Base-by-base conservation (phyloP, 495 filamentous ascomycete species). In the Podospora australis region DNA sequence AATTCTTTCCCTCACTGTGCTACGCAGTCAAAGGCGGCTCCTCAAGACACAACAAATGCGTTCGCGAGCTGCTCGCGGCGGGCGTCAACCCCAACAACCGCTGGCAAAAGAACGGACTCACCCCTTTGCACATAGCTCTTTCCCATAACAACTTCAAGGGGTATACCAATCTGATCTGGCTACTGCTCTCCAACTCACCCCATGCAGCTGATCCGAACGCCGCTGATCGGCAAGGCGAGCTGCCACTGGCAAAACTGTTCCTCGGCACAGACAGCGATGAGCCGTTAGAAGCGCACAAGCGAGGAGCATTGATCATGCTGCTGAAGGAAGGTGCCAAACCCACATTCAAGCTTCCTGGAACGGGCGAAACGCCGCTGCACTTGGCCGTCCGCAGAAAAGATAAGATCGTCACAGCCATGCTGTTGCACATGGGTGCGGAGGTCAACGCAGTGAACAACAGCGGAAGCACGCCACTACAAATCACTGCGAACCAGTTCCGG, bases 381-480 rank as follows among this genome's bases (percentile, higher is more conserved):
- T n/a, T 41, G 1, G 49, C 49, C 20, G 49, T 52, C 1, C 29
- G 49, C 19, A 42, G 49, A 24, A 42, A 41, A 34, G 49, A 52
- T 17, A 7, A 19, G 3, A 21, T 39, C n/a, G 39, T 35, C 2
- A 42, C 45, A 2, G 43, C 49, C 22, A 52, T 47, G 41, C 32
- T 52, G 14, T 43, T 52, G 6, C 34, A 52, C 24, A 46, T 36
- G 32, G 49, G 49, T 2, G 49, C 42, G 4, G 34, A 40, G n/a
- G 49, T 52, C 6, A 34, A 34, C 30, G 30, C 30, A 10, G 1
- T 34, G 30, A 34, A 34, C 6, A 10, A 13, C 16, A 13, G 11
- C 16, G 29, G 4, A 10, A 34, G 0, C 29, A 13, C 29, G 16
- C 29, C 29, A 3, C 29, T 34, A 13, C 29, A 34, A 10, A 34